These are phyloP conservation scores for Tuber borchii DNA, from an alignment of 495 filamentous ascomycete genomes.

Conservation along the genomic window DNA sequence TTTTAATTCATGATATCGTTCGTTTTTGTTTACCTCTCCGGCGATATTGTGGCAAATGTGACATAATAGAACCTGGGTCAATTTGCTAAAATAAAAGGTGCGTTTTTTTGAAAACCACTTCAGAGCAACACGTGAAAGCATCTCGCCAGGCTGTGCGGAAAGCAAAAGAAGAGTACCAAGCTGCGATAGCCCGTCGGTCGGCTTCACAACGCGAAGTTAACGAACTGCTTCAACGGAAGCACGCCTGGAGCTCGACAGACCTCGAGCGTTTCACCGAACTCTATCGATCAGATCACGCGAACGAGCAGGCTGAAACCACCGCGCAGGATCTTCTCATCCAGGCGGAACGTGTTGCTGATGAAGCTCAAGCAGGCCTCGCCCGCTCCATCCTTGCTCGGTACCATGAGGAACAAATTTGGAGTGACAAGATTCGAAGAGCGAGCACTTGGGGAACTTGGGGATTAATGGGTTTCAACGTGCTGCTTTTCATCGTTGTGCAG, in stretches of 20 bases:
- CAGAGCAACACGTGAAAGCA: conserved; percentile 57
- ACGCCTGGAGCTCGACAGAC: conserved; percentile 78
- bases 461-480: conserved; percentile 89
- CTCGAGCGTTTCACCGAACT: conserved; percentile 90
- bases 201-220: conserved; percentile 93
- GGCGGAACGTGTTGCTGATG: conserved; percentile 70
- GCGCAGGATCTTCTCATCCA: conserved; percentile 63
- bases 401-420: conserved; percentile 99
- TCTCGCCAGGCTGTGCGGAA: conserved; percentile 60
- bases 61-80: neutral
- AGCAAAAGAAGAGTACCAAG: conserved; percentile 68
- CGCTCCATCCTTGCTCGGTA: conserved; percentile 79
- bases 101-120: neutral
- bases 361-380: conserved; percentile 64
- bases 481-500: conserved; percentile 82
- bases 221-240: conserved; percentile 83
- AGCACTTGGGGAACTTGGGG: conserved; percentile 98
- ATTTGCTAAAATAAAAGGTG: conserved; percentile 3
- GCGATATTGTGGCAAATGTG: neutral
- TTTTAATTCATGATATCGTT: neutral
- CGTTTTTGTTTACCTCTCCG: neutral
- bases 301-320: conserved; percentile 77
- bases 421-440: conserved; percentile 91
- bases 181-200: conserved; percentile 68
- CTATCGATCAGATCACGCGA: conserved; percentile 85